Base-by-base conservation (phyloP, 1,284 basidiomycete species). In the Ganoderma resinaceum region DNA sequence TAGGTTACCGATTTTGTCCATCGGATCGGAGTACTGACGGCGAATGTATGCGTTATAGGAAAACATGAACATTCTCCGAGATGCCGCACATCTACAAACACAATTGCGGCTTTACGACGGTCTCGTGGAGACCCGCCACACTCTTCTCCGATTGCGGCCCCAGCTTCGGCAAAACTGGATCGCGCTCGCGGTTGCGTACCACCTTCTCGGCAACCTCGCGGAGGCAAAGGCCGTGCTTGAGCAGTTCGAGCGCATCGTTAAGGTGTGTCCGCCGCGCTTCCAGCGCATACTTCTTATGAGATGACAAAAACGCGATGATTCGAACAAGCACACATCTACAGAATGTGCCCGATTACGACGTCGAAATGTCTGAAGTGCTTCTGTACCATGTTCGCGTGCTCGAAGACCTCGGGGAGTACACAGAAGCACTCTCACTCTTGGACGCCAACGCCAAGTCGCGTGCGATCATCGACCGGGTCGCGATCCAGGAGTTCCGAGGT, bases 61-160 rank as follows among this genome's bases (percentile, higher is more conserved):
- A 76, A 99, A 99, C 79, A 83, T 97, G 76, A 98, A 97, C 79
- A 91, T 99, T 68, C 82, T 99, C 29, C 91, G 95, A 62, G 98
- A 99, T 79, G 89, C 95, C 0, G 95, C 96, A 5, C 91, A 95
- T 64, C 86, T 99, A 38, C 93, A 97, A 76, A 91, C 95, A 0
- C 96, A 99, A 76, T 87, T 97, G n/a, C 89, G 98, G 49, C 84
- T 93, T 65, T 98, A 91, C 79, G 89, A 93, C 58, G 85, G 84
- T 3, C 87, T 98, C 42, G 88, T 97, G 53, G 93, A 97, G 67
- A 94, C 94, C 1, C 90, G 98, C 7, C 88, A 95, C 75, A 90
- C 89, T 20, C 88, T 98, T 67, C 87, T 99, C 42, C 87, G 87
- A 63, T 81, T 95, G 31, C 91, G 97, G 31, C 96, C 97, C 0